These are phyloP conservation scores for Domatiomyces catenatus DNA, from an alignment of 2,329 filamentous ascomycete species.

Conservation along the genomic window DNA sequence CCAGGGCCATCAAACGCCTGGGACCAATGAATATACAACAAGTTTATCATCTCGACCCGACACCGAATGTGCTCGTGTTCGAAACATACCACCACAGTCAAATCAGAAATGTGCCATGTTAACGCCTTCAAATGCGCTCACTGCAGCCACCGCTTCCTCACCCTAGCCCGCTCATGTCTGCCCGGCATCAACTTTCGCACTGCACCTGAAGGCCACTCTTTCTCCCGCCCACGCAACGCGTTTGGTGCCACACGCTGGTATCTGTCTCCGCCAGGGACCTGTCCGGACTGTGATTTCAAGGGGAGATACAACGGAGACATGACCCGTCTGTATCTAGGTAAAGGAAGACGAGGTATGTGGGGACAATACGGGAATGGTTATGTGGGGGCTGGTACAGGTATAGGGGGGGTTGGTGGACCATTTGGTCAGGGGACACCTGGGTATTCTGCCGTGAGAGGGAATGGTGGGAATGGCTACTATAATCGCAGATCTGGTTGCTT, in stretches of 20 bases:
- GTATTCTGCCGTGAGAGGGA: not conserved
- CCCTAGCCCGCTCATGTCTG: conserved; percentile 30
- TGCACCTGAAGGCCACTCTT: conserved; percentile 6
- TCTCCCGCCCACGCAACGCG: conserved; percentile 17
- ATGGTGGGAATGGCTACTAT: not conserved
- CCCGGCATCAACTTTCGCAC: conserved; percentile 17
- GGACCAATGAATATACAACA: not conserved
- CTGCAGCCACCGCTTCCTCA: conserved; percentile 36
- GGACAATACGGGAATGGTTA: not conserved
- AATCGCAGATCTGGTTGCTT: not conserved
- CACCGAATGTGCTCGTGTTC: not conserved
- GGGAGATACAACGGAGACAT: conserved; percentile 21
- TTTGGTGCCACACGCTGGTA: conserved; percentile 5
- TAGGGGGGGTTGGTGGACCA: not conserved
- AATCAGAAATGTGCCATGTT: conserved; percentile 31
- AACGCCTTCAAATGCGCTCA: conserved; percentile 30
- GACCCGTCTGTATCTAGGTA: conserved; percentile 17
- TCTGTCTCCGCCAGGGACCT: conserved; percentile 12
- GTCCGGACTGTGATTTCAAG: conserved; percentile 21
- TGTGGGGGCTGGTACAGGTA: not conserved
- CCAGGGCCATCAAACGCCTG: not conserved
- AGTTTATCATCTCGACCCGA: not conserved
- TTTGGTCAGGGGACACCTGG: not conserved
- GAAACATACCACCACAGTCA: not conserved
- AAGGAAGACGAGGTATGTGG: not conserved